Base-by-base conservation (phyloP, 1,284 basidiomycete species). In the Takashimella koratensis region DNA sequence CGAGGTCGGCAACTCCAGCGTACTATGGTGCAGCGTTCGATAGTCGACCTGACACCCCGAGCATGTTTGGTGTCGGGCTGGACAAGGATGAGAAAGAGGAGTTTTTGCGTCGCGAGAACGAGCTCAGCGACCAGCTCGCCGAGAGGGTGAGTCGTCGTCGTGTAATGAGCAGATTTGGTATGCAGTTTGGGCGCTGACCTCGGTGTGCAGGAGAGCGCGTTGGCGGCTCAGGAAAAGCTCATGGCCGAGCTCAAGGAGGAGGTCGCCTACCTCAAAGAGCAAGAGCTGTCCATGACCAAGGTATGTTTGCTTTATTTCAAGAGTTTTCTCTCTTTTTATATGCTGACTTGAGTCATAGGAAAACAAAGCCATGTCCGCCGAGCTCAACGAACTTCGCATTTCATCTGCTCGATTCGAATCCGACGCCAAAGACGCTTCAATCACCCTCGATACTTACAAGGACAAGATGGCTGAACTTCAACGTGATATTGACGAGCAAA, bases 51-150 rank as follows among this genome's bases (percentile, higher is more conserved):
- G 73, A 75, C 48, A 75, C 73, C 10, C 73, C 73, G 0, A 63
- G 60, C 0, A 54, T 58, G 23, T 73, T 59, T 78, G 82, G n/a
- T 80, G 84, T 86, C 36, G 81, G 89, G 39, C 73, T 98, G 65
- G 93, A 96, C 62, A 93, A 94, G 80, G 96, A 98, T 70, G 95
- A 99, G 77, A 80, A 93, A 59, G 95, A 99, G 60, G 95, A 98
- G 58, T 98, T 98, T 82, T 78, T 99, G 75, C 86, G 85, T 71
- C 79, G 95, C 56, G 96, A 99, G 81, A 98, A 98, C 70, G 95
- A 99, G 76, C 81, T 99, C 55, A 92, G 86, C 59, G 95, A 99
- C 76, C 83, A 87, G 67, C 79, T 99, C 45, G 90, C 89, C 1
- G 95, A 98, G 79, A 91, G 79, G 68, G 80, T 79, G 47, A 58